These are phyloP conservation scores for Scortechinia acanthostroma DNA, from an alignment of 2,329 filamentous ascomycete species.

Conservation along the genomic window DNA sequence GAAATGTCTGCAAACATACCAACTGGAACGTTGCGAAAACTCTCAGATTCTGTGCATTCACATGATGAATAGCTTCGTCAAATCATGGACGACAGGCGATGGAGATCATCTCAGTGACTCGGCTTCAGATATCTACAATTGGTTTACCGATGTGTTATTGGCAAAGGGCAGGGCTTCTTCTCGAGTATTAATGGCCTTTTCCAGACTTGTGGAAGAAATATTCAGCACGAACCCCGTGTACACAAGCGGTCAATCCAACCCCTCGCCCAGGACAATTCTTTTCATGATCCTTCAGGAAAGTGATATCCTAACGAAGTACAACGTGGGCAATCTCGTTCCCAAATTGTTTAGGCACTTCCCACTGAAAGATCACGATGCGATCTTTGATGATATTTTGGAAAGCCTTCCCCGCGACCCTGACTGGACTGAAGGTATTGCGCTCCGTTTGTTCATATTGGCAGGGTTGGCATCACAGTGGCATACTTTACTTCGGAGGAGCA, in stretches of 20 bases:
- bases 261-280: conserved; percentile 61
- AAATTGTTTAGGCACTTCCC: conserved; percentile 74
- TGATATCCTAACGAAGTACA: conserved; percentile 68
- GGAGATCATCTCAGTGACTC: neutral
- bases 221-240: neutral
- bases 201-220: neutral
- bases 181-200: neutral
- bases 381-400: conserved; percentile 78
- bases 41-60: neutral
- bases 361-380: conserved; percentile 74
- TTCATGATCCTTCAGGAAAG: conserved; percentile 65
- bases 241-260: conserved; percentile 35
- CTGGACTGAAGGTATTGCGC: conserved; percentile 74
- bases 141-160: neutral
- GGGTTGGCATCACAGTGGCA: conserved; percentile 77
- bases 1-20: neutral
- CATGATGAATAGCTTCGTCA: neutral
- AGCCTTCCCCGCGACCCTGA: conserved; percentile 69
- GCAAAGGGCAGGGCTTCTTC: neutral
- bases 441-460: conserved; percentile 71
- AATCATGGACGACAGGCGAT: neutral
- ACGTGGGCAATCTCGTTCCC: conserved; percentile 63
- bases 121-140: neutral
- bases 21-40: neutral
- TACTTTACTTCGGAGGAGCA: conserved; percentile 75